Evolutionary conservation across 163 green algal genomes (phyloP).

Genomic region (Picocystis sp.): DNA sequence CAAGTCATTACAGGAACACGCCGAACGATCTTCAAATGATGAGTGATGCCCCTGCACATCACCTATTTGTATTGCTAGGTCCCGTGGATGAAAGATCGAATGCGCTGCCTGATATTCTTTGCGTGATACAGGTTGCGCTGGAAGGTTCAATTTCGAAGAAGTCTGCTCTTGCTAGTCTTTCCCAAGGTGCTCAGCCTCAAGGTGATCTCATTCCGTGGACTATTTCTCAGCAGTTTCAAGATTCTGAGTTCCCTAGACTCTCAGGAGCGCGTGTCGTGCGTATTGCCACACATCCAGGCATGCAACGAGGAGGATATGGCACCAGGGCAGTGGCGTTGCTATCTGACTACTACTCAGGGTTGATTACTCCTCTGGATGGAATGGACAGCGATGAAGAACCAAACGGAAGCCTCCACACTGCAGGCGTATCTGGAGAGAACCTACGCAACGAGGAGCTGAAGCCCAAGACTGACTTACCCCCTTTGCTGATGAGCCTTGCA

Average conservation of each 20-base stretch:
- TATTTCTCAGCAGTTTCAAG: constrained; percentile 86
- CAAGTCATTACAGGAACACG: constrained; percentile 94
- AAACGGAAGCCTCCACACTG: not conserved
- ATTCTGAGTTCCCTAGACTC: constrained; percentile 72
- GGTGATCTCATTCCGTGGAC: constrained; percentile 97
- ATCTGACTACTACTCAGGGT: constrained; percentile 38
- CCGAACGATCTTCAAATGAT: constrained; percentile 95
- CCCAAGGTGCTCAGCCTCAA: constrained; percentile 48
- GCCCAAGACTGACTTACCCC: constrained; percentile 59
- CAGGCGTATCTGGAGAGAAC: not conserved
- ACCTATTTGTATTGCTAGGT: constrained; percentile 84
- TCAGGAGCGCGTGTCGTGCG: constrained; percentile 79
- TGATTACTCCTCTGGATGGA: constrained; percentile 27
- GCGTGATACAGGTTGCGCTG: constrained; percentile 77
- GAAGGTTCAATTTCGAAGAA: constrained; percentile 67
- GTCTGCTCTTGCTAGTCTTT: constrained; percentile 45
- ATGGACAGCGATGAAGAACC: constrained; percentile 20
- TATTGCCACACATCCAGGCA: constrained; percentile 80
- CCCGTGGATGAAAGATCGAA: constrained; percentile 65
- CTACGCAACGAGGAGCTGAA: constrained; percentile 59
- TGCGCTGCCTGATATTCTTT: constrained; percentile 69
- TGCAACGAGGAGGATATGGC: constrained; percentile 54
- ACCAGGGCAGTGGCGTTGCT: constrained; percentile 44
- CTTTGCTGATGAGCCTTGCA: constrained; percentile 58
- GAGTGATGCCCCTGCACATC: constrained; percentile 79